Evolutionary conservation across 1,284 basidiomycete genomes (phyloP), one percentile per base, ranked within the genome.

Genomic region (Volvariella surrecta): DNA sequence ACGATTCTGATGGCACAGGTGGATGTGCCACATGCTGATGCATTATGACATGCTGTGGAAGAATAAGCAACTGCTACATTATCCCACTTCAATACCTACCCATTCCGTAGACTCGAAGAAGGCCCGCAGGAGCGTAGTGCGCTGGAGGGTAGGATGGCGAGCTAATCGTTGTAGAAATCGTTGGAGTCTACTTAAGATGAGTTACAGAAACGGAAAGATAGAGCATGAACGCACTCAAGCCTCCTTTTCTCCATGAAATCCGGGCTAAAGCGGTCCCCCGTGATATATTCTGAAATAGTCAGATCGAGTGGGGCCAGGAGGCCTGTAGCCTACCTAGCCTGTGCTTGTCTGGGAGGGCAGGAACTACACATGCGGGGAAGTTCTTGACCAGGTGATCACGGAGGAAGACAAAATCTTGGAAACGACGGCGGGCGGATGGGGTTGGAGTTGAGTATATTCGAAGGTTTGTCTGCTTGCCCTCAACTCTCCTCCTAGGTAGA

Each of bases 101-200:
- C 95, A 99, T 90, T 99, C 94, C 32, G 87, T 87, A 9, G 92
- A 96, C 59, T 93, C 90, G 45, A 99, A 82, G 64, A 99, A 99
- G 39, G 89, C 89, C 17, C 88, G 79, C 16, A 96, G 73, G 15
- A 98, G 76, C 13, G 86, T 87, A 48, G 89, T 89, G 34, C 95
- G 74, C 58, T 96, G 92, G n/a, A 99, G 68, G 0, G 89, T 96
- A 8, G 96, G 94, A 63, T 99, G 96, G 30, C 91, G 77, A 35
- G 89, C 76, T 49, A 99, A 66, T 32, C 95, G 82, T 60, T 95
- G 84, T 24, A 98, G 68, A 65, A 98, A 99, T 39, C 90, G 85
- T 59, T 97, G 85, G 3, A 99, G 77, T 52, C 93, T 96, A 54
- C 4, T 34, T 8, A 32, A 28, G 46, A 39, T 42, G 35, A 30